These are phyloP conservation scores for Sclerospora graminicola DNA, from an alignment of 352 stramenopile species.

Conservation along the genomic window DNA sequence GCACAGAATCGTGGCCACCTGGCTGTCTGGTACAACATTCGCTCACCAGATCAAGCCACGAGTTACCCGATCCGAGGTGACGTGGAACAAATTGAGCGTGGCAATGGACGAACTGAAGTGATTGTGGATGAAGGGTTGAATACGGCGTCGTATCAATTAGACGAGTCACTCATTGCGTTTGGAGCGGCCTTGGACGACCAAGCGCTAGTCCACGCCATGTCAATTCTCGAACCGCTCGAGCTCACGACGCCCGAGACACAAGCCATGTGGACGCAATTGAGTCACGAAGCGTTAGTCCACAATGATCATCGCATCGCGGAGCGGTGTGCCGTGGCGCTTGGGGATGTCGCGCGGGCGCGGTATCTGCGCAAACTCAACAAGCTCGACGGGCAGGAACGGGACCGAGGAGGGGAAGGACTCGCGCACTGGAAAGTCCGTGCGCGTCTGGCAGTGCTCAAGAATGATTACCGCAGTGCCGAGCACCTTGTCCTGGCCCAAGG, in stretches of 20 bases:
- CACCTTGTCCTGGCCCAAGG: conserved; percentile 86
- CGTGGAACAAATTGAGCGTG: conserved; percentile 91
- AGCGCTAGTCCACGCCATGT: conserved; percentile 88
- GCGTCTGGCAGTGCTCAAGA: conserved; percentile 87
- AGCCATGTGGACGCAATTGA: conserved; percentile 87
- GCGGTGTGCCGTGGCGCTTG: too few species aligned
- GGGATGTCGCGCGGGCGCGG: too few species aligned
- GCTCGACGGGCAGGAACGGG: too few species aligned
- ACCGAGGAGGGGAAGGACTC: conserved; percentile 62
- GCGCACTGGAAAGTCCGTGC: conserved; percentile 85
- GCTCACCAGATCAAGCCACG: conserved; percentile 87
- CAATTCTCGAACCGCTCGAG: too few species aligned
- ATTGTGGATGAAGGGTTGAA: conserved; percentile 93
- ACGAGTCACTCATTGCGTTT: conserved; percentile 91
- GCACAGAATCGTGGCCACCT: conserved; percentile 88
- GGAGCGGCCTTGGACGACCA: conserved; percentile 89
- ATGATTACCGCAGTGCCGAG: conserved; percentile 87
- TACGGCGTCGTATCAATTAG: conserved; percentile 87
- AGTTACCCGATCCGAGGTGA: conserved; percentile 93
- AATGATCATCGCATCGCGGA: conserved; percentile 88
- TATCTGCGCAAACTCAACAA: conserved; percentile 90
- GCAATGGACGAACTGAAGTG: conserved; percentile 89
- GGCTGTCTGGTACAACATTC: conserved; percentile 95
- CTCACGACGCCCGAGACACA: too few species aligned
- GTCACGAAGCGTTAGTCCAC: conserved; percentile 70